Percentiles rank a stretch among this genome's conserved stretches.
Conservation (phyloP, 2,329 filamentous ascomycete genomes). For the Ascochyta pisi region DNA sequence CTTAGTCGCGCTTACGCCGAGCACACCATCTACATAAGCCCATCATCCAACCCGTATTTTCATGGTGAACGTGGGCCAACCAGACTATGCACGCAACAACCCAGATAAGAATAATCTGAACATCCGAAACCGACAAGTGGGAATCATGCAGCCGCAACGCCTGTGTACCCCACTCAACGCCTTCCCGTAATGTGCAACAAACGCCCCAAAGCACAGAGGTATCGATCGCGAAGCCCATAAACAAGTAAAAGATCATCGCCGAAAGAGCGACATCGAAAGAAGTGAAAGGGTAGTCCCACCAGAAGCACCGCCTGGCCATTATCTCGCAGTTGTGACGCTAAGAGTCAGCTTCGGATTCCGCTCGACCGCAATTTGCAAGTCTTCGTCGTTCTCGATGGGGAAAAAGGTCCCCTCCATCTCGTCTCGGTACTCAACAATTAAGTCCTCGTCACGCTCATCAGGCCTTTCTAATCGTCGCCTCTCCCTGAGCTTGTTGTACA, state of each 20-base stretch:
- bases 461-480: conserved; percentile 73
- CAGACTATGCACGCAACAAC: conserved; percentile 13
- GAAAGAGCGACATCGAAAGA: conserved; percentile 3
- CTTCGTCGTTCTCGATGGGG: conserved; percentile 77
- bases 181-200: conserved; percentile 13
- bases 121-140: conserved; percentile 10
- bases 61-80: conserved; percentile 3
- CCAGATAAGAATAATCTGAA: conserved; percentile 11
- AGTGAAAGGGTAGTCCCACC: not conserved
- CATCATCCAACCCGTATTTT: conserved; percentile 9
- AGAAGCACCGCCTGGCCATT: conserved; percentile 5
- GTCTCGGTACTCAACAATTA: conserved; percentile 85
- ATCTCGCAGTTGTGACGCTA: conserved; percentile 45
- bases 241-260: conserved; percentile 5
- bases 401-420: conserved; percentile 78
- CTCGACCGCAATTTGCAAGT: conserved; percentile 79
- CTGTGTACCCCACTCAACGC: conserved; percentile 11
- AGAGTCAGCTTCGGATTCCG: conserved; percentile 88
- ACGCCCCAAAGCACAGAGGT: conserved; percentile 21
- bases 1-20: conserved; percentile 11
- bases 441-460: conserved; percentile 64
- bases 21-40: conserved; percentile 4
- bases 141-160: conserved; percentile 19
- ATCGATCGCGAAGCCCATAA: conserved; percentile 18
- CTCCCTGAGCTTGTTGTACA: conserved; percentile 85